Base-by-base conservation (phyloP, 306 rosid species). In the Urtica urens region DNA sequence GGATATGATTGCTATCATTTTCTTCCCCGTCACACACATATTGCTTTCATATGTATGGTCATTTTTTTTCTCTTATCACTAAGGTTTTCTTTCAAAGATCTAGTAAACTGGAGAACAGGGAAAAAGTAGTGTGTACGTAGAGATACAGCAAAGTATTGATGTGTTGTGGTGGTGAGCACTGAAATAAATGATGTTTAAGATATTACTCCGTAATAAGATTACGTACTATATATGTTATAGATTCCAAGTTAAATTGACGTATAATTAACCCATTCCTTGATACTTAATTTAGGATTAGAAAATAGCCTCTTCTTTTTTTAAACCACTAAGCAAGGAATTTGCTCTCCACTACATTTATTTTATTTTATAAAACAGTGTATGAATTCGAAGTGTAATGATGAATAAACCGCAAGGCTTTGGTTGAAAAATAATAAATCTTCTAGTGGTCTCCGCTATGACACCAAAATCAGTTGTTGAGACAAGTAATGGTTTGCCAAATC, bases 341-440 rank as follows among this genome's bases (percentile, higher is more conserved):
- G 41, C 42, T 42, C 42, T 31, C 42, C 41, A 50, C 42, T 30
- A 33, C 27, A 50, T 40, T 11, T 25, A 50, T 42, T 42, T 29
- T 13, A 9, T 16, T 35, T 16, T 14, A 10, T 9, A 13, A 3
- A 35, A 35, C 3, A 3, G n/a, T 13, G n/a, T 35, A 3, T 35
- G 11, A 35, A 10, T 1, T 35, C 11, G 11, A 2, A 7, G n/a
- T 35, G n/a, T 35, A 35, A n/a, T n/a, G n/a, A n/a, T n/a, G n/a
- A n/a, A n/a, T n/a, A n/a, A n/a, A n/a, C n/a, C n/a, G n/a, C n/a
- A n/a, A n/a, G n/a, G n/a, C n/a, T n/a, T n/a, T n/a, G n/a, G n/a
- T n/a, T n/a, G n/a, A n/a, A n/a, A n/a, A n/a, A n/a, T n/a, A n/a
- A n/a, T n/a, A n/a, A n/a, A n/a, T n/a, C n/a, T n/a, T n/a, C n/a